Evolutionary conservation across 2,329 filamentous ascomycete genomes (phyloP).

Genomic region (Helicocarpus griseus): DNA sequence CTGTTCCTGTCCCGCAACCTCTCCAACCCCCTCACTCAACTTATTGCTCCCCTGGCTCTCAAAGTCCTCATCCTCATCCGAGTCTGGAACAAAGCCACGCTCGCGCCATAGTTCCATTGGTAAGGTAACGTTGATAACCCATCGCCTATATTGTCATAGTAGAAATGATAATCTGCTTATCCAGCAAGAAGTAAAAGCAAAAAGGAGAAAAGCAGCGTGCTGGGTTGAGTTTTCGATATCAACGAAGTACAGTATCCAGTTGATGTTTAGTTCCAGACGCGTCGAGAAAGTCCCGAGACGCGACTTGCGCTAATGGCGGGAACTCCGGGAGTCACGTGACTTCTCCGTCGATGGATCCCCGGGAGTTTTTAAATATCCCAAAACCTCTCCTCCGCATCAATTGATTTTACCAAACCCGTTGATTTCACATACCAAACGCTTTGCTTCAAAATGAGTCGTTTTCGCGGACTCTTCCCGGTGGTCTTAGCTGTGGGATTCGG

Average conservation of each 20-base stretch:
- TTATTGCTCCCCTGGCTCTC: slow-evolving; percentile 22
- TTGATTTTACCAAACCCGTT: neutral
- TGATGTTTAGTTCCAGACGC: too few relatives aligned
- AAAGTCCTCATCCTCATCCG: slow-evolving; percentile 37
- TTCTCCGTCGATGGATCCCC: too few relatives aligned
- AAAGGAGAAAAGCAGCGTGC: too few relatives aligned
- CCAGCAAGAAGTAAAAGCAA: too few relatives aligned
- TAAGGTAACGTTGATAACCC: slow-evolving; percentile 17
- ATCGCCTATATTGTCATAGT: slow-evolving; percentile 14
- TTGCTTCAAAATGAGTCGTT: slow-evolving; percentile 22
- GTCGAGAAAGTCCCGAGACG: too few relatives aligned
- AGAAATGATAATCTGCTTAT: too few relatives aligned
- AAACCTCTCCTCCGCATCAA: neutral
- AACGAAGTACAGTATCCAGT: too few relatives aligned
- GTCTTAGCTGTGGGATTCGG: slow-evolving; percentile 31
- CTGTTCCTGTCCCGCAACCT: neutral
- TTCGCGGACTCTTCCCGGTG: slow-evolving; percentile 27
- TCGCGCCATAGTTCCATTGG: slow-evolving; percentile 41
- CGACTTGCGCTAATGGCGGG: too few relatives aligned
- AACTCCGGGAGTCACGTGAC: too few relatives aligned
- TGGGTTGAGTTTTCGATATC: neutral
- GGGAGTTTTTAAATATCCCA: too few relatives aligned
- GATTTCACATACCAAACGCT: neutral
- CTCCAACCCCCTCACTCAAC: neutral
- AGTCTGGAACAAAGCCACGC: slow-evolving; percentile 44